A percentile compares a stretch with the other conserved stretches of the same genome.
Conservation (phyloP, 2,329 filamentous ascomycete species). For the Sporothrix humicola region DNA sequence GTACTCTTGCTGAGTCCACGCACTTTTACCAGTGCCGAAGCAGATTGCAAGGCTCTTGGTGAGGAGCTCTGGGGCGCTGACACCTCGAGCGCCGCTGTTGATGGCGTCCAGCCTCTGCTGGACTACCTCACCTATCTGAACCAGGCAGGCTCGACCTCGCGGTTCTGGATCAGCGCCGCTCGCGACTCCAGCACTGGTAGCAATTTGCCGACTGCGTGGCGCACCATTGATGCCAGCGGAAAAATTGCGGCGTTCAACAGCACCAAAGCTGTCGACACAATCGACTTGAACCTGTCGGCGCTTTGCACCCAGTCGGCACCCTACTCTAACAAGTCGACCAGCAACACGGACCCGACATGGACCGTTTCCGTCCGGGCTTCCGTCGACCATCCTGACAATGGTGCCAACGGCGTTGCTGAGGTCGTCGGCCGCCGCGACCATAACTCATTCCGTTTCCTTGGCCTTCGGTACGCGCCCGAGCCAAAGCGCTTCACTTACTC, state of each 20-base stretch:
- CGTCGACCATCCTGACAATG: constrained; percentile 42
- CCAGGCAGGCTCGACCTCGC: constrained; percentile 39
- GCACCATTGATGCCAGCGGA: constrained; percentile 43
- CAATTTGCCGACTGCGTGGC: constrained; percentile 24
- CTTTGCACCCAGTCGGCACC: constrained; percentile 54
- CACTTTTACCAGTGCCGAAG: constrained; percentile 42
- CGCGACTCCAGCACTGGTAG: background rate
- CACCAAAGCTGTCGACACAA: constrained; percentile 27
- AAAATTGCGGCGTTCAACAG: constrained; percentile 35
- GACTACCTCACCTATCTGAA: constrained; percentile 48
- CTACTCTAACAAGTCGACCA: constrained; percentile 45
- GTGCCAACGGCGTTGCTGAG: constrained; percentile 36
- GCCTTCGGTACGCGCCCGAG: constrained; percentile 53
- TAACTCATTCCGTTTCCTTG: constrained; percentile 58
- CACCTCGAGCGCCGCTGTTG: constrained; percentile 33
- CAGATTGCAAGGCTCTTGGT: constrained; percentile 47
- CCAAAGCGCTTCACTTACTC: constrained; percentile 55
- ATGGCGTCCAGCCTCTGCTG: constrained; percentile 44
- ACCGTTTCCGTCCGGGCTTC: constrained; percentile 49
- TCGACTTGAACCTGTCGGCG: constrained; percentile 42
- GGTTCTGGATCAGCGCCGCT: constrained; percentile 47
- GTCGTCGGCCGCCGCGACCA: constrained; percentile 52
- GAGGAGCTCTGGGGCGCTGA: constrained; percentile 48
- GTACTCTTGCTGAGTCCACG: constrained; percentile 46
- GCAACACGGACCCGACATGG: constrained; percentile 47